Base-by-base conservation (phyloP, 768 basidiomycete genomes). In the Psilocybe cyanescens region DNA sequence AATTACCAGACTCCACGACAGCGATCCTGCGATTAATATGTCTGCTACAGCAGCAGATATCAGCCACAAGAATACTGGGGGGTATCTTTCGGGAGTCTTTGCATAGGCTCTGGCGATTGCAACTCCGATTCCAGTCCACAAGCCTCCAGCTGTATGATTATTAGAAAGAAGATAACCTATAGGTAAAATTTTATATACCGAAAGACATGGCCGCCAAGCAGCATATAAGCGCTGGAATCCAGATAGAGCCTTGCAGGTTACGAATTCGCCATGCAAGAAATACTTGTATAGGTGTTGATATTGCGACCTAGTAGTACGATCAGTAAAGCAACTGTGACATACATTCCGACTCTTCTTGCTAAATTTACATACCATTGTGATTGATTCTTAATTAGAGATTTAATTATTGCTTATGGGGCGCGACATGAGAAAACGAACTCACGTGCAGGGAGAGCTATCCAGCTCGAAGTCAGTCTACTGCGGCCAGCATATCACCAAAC, bases 241-340 rank as follows among this genome's bases (percentile, higher is more conserved):
- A 56, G 30, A 11, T 28, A 3, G 55, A 56, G 41, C n/a, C 19
- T 45, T 56, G 55, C 9, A 56, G 24, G 14, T 24, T 19, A 7
- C 14, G 14, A 14, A 56, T 56, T n/a, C 55, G 39, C 55, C 55
- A 56, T 6, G 55, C 55, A 16, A 56, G 24, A 29, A 56, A 56
- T 12, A 56, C 11, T 17, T 56, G 55, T 4, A 56, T 56, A 9
- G 55, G 55, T 3, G 55, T 56, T 12, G 55, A 56, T 6, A 56
- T 56, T n/a, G 45, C 19, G 12, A 56, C 39, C 55, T 56, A 35
- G 33, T 35, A 35, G 33, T 35, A 35, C 33, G 33, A 7, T 35
- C 33, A 7, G 33, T 11, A 3, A 35, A 35, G 33, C 11, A 11
- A 35, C 33, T 4, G 33, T 35, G 11, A 11, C 11, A 7, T 35